phyloP scores from a whole-genome alignment of 2,329 filamentous ascomycete species.

The Xylariaceae sp. region DNA sequence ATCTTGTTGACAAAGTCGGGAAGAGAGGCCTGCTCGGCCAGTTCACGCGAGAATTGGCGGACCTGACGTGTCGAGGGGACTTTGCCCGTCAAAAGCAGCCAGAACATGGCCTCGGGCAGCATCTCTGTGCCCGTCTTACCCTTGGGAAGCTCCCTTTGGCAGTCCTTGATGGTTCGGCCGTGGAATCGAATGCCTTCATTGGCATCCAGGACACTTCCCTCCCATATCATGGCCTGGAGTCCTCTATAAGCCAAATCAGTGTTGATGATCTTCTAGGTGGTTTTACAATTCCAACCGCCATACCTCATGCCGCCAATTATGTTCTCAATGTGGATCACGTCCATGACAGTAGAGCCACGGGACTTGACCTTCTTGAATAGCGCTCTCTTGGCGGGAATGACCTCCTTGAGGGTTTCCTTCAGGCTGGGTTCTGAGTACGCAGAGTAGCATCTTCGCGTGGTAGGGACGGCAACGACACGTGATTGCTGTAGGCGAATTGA shows the following conservation, averaged over 20 bases:
- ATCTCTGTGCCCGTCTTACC: constrained; percentile 90
- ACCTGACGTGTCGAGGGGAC: constrained; percentile 80
- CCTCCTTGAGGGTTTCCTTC: constrained; percentile 76
- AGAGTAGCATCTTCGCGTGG: constrained; percentile 55
- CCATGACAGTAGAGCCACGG: constrained; percentile 74
- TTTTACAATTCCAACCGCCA: neutral
- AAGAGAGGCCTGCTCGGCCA: constrained; percentile 79
- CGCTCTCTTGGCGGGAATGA: constrained; percentile 88
- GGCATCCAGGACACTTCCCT: constrained; percentile 92
- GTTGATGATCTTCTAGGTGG: neutral
- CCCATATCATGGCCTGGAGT: constrained; percentile 97
- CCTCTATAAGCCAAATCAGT: constrained; percentile 41
- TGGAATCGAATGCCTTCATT: constrained; percentile 98
- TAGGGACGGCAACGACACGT: constrained; percentile 27
- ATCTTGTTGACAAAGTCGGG: constrained; percentile 80
- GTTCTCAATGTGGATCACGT: constrained; percentile 90
- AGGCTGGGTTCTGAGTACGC: constrained; percentile 78
- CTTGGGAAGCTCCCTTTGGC: constrained; percentile 89
- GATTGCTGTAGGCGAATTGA: constrained; percentile 20
- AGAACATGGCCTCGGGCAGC: constrained; percentile 99
- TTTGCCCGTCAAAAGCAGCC: constrained; percentile 90
- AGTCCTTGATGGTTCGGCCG: constrained; percentile 96
- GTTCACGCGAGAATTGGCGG: constrained; percentile 73
- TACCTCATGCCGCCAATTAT: constrained; percentile 88
- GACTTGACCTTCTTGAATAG: constrained; percentile 91